Conservation (phyloP, 2,329 filamentous ascomycete species). For the Orbilia brochopaga region DNA sequence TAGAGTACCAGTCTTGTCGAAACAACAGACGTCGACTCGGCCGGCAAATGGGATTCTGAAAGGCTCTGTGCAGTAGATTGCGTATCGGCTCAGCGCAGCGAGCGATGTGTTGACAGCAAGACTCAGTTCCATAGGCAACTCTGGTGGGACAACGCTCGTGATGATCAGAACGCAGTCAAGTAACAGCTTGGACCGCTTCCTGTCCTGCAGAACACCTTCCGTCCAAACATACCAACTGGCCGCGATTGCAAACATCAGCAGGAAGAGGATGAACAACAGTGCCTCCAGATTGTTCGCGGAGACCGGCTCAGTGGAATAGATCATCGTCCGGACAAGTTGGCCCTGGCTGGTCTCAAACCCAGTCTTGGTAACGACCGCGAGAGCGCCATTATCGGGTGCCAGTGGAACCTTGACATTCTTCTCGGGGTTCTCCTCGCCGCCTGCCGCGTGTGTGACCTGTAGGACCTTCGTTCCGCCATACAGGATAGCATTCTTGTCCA, state of each 20-base stretch:
- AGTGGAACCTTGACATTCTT: conserved; percentile 70
- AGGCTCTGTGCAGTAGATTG: conserved; percentile 98
- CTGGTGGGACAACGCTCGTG: conserved; percentile 96
- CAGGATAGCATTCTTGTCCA: conserved; percentile 96
- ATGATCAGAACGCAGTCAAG: conserved; percentile 97
- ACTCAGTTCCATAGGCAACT: conserved; percentile 96
- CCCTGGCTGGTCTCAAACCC: conserved; percentile 99
- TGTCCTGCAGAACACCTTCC: conserved; percentile 90
- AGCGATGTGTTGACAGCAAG: conserved; percentile 97
- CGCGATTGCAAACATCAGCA: conserved; percentile 92
- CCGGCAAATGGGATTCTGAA: conserved; percentile 98
- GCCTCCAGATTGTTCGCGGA: conserved; percentile 98
- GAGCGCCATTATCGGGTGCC: conserved; percentile 90
- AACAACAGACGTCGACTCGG: conserved; percentile 93
- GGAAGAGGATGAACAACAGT: conserved; percentile 95
- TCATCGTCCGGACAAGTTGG: conserved; percentile 97
- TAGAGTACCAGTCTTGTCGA: conserved; percentile 96
- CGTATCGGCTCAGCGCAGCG: conserved; percentile 89
- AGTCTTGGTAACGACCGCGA: conserved; percentile 94
- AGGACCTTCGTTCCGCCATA: conserved; percentile 98
- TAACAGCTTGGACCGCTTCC: conserved; percentile 95
- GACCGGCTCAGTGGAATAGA: conserved; percentile 97
- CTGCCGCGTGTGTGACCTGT: conserved; percentile 66
- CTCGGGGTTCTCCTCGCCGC: conserved; percentile 49
- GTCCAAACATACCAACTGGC: conserved; percentile 99